phyloP scores from a whole-genome alignment of 2,329 filamentous ascomycete genomes.

The Phialophora tarda region DNA sequence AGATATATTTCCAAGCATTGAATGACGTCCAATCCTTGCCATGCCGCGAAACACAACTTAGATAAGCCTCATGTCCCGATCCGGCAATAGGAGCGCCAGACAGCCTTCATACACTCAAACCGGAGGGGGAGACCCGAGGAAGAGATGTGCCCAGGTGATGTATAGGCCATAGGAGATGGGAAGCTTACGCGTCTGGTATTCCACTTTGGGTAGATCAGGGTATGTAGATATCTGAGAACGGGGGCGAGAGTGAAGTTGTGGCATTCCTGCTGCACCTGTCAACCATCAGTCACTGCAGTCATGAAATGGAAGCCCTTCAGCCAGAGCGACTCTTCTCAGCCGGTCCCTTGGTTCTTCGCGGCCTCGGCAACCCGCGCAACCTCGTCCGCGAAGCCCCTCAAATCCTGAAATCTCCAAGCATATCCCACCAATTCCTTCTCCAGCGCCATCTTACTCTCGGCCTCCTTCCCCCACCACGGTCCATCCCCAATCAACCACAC shows the following conservation, averaged over 20 bases:
- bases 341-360: background rate
- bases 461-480: constrained; percentile 38
- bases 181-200: background rate
- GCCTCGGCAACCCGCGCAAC: constrained; percentile 18
- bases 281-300: background rate
- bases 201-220: background rate
- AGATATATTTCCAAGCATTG: background rate
- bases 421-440: constrained; percentile 39
- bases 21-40: background rate
- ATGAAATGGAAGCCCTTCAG: background rate
- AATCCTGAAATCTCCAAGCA: constrained; percentile 36
- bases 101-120: background rate
- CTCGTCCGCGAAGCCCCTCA: constrained; percentile 33
- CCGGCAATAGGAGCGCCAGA: constrained; percentile 5
- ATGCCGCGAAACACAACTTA: background rate
- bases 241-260: background rate
- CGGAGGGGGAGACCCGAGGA: background rate
- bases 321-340: too few species aligned
- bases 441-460: constrained; percentile 38
- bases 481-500: constrained; percentile 57
- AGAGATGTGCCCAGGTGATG: background rate
- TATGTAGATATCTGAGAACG: background rate
- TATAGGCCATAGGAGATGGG: background rate
- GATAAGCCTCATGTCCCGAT: background rate
- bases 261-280: background rate